Evolutionary conservation across 768 basidiomycete species (phyloP).

Genomic region (Amanita phalloides): DNA sequence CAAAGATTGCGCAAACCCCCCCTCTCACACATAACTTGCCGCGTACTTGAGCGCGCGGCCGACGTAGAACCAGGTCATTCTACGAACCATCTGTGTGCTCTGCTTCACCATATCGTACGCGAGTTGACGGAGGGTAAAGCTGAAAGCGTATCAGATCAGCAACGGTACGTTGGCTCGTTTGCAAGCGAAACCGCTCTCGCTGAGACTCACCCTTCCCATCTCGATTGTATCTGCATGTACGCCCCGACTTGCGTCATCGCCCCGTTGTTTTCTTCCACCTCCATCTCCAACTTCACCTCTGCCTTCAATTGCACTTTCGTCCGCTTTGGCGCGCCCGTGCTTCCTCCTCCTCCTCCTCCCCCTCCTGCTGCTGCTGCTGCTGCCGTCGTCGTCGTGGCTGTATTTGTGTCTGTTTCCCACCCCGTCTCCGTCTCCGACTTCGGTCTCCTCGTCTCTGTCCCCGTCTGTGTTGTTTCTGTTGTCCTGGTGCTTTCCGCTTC

Average conservation of each 20-base stretch:
- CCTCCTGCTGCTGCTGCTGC: neutral
- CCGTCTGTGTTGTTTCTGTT: neutral
- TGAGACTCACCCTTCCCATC: slow-evolving; percentile 5
- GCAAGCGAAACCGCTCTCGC: too few relatives aligned
- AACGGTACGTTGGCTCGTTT: neutral
- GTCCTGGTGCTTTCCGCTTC: too few relatives aligned
- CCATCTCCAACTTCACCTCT: slow-evolving; percentile 3
- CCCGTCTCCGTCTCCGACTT: neutral
- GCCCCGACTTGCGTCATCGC: slow-evolving; percentile 1
- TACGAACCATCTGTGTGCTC: slow-evolving; percentile 1
- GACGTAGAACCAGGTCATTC: slow-evolving; percentile 3
- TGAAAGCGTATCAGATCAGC: neutral
- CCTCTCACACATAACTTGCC: slow-evolving; percentile 1
- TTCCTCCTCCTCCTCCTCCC: neutral
- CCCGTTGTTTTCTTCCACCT: neutral
- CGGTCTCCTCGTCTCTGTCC: neutral
- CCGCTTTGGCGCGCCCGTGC: neutral
- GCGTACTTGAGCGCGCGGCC: slow-evolving; percentile 1
- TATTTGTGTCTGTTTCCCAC: neutral
- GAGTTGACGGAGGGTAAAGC: slow-evolving; percentile 1
- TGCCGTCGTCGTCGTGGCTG: neutral
- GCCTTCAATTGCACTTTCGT: slow-evolving; percentile 3
- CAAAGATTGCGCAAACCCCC: too few relatives aligned
- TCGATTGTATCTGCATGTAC: slow-evolving; percentile 2
- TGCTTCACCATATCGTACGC: slow-evolving; percentile 2